A percentile compares a stretch with the other conserved stretches of the same genome.
Evolutionary conservation across 2,329 filamentous ascomycete species (phyloP).

Genomic region (Paecilomyces sp.): DNA sequence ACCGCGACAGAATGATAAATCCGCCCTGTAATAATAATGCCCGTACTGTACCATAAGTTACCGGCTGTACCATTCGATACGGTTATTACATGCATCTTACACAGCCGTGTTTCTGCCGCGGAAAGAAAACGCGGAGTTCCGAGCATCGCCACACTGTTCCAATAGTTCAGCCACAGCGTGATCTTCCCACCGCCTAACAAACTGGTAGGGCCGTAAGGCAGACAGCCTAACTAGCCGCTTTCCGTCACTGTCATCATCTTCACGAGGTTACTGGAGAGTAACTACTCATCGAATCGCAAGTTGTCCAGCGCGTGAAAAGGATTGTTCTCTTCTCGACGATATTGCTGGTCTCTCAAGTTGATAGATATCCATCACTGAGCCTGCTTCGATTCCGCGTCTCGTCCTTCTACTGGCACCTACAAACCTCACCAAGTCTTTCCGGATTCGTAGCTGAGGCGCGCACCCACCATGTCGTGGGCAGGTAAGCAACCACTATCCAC

Average conservation of each 20-base stretch:
- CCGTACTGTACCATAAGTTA: too few species aligned
- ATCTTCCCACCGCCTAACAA: neutral
- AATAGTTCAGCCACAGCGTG: neutral
- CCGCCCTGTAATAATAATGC: too few species aligned
- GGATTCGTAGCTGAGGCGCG: neutral
- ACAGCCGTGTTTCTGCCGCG: too few species aligned
- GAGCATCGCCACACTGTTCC: neutral
- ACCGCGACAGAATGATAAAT: too few species aligned
- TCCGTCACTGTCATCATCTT: neutral
- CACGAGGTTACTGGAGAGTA: neutral
- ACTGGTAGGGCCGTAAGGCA: neutral
- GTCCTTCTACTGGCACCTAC: neutral
- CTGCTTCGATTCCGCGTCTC: neutral
- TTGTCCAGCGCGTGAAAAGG: neutral
- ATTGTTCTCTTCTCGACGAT: neutral
- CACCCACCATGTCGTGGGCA: conserved; percentile 60
- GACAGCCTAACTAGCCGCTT: conserved; percentile 1
- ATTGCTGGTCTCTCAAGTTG: neutral
- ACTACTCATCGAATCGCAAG: neutral
- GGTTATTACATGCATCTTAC: too few species aligned
- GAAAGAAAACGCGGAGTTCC: neutral
- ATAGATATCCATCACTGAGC: neutral
- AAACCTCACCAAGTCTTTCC: neutral
- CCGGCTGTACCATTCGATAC: too few species aligned
- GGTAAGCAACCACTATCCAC: conserved; percentile 37